phyloP scores from a whole-genome alignment of 768 basidiomycete species.

The Crucibulum laeve region DNA sequence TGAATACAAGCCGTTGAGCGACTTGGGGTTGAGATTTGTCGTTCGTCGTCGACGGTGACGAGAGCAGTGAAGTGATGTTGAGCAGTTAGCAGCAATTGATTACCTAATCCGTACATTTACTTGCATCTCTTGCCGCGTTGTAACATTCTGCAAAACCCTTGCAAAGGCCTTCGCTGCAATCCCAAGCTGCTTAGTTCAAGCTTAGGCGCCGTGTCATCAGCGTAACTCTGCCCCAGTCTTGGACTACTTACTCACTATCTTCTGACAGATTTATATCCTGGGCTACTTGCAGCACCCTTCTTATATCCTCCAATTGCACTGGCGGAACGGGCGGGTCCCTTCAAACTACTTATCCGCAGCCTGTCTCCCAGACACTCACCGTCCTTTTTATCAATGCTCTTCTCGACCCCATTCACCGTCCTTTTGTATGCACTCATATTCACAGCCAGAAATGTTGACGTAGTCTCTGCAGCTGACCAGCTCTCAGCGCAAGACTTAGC shows the following conservation, averaged over 20 bases:
- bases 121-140: no score
- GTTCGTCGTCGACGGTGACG: no score
- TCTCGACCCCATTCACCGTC: conserved; percentile 2
- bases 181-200: no score
- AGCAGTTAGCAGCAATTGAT: no score
- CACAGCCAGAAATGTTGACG: conserved; percentile 9
- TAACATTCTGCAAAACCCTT: no score
- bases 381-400: conserved; percentile 1
- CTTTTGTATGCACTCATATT: conserved; percentile 11
- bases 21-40: not conserved
- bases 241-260: not conserved
- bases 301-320: not conserved
- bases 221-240: no score
- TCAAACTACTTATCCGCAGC: not conserved
- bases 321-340: not conserved
- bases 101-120: no score
- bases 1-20: not conserved
- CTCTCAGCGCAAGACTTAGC: conserved; percentile 36
- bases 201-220: no score
- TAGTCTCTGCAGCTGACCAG: conserved; percentile 19
- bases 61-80: no score
- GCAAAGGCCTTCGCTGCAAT: no score
- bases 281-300: not conserved
- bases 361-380: conserved; percentile 2
- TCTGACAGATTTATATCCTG: not conserved